A percentile compares a stretch with the other conserved stretches of the same genome.
These are phyloP conservation scores for Oleoguttula mirabilis DNA, from an alignment of 495 filamentous ascomycete genomes.

Conservation along the genomic window DNA sequence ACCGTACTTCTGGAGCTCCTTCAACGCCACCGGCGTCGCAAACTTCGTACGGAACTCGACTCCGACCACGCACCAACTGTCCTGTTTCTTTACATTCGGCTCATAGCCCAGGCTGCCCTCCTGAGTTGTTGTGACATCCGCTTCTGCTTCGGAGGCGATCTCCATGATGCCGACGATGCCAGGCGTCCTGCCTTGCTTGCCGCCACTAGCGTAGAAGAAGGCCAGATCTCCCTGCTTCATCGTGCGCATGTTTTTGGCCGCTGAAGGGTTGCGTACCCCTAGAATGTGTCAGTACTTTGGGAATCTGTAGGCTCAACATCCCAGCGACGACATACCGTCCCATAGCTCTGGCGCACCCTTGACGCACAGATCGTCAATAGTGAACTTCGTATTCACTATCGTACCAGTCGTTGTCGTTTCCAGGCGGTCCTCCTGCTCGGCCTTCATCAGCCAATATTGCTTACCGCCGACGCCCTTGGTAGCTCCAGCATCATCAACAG, in stretches of 20 bases:
- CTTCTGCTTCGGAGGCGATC: conserved; percentile 66
- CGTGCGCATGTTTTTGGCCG: conserved; percentile 72
- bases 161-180: conserved; percentile 92
- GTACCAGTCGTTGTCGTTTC: conserved; percentile 76
- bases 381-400: conserved; percentile 45
- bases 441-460: conserved; percentile 86
- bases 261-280: conserved; percentile 48
- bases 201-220: conserved; percentile 98
- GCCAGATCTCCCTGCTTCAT: conserved; percentile 89
- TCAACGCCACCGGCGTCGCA: conserved; percentile 48
- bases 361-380: conserved; percentile 75
- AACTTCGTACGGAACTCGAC: conserved; percentile 80
- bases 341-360: conserved; percentile 67
- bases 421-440: conserved; percentile 75
- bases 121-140: conserved; percentile 38
- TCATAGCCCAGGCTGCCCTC: conserved; percentile 80
- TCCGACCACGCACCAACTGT: conserved; percentile 70
- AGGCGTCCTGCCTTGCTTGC: conserved; percentile 51
- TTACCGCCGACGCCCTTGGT: not conserved
- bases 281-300: conserved; percentile 26
- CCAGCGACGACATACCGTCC: conserved; percentile 48
- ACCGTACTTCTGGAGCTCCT: conserved; percentile 55
- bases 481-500: not conserved
- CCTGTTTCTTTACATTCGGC: conserved; percentile 41
- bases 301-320: not conserved